Evolutionary conservation across 148 eudicot species (phyloP).

Genomic region (Vaccinium darrowii): DNA sequence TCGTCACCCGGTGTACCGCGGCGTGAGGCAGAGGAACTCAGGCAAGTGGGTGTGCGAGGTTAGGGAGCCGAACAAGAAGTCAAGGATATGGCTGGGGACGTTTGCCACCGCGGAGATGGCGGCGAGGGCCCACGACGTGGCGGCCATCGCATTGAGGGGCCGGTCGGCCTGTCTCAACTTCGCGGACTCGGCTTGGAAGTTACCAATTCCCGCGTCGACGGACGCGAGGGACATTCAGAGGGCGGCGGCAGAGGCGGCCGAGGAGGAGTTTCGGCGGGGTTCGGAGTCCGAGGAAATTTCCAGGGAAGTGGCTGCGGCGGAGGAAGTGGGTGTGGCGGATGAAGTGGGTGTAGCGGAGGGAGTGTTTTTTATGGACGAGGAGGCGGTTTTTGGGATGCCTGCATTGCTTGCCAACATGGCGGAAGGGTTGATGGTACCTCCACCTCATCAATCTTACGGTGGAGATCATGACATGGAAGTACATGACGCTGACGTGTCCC

Average conservation of each 20-base stretch:
- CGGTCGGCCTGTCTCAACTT: conserved; percentile 59
- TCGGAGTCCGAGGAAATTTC: neutral
- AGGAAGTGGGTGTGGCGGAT: neutral
- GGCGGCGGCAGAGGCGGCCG: conserved; percentile 71
- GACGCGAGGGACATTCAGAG: conserved; percentile 57
- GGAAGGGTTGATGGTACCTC: conserved; percentile 35
- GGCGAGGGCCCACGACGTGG: conserved; percentile 86
- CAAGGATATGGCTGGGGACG: conserved; percentile 82
- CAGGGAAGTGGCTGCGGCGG: neutral
- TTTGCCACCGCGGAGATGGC: conserved; percentile 81
- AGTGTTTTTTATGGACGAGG: conserved; percentile 35
- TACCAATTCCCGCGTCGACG: conserved; percentile 48
- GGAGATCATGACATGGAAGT: conserved; percentile 15
- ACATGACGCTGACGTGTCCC: conserved; percentile 17
- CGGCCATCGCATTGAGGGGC: conserved; percentile 61
- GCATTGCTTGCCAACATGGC: conserved; percentile 47
- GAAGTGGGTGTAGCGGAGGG: conserved; percentile 8
- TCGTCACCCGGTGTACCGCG: conserved; percentile 78
- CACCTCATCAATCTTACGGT: conserved; percentile 13
- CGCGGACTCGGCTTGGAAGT: conserved; percentile 71
- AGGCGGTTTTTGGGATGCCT: conserved; percentile 32
- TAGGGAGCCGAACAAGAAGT: conserved; percentile 71
- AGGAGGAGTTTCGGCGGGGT: conserved; percentile 30
- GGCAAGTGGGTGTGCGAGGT: conserved; percentile 89
- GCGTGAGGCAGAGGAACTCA: conserved; percentile 56